Evolutionary conservation across 2,329 filamentous ascomycete genomes (phyloP), one percentile per base, ranked within the genome.

Genomic region (Apiospora phragmitis): DNA sequence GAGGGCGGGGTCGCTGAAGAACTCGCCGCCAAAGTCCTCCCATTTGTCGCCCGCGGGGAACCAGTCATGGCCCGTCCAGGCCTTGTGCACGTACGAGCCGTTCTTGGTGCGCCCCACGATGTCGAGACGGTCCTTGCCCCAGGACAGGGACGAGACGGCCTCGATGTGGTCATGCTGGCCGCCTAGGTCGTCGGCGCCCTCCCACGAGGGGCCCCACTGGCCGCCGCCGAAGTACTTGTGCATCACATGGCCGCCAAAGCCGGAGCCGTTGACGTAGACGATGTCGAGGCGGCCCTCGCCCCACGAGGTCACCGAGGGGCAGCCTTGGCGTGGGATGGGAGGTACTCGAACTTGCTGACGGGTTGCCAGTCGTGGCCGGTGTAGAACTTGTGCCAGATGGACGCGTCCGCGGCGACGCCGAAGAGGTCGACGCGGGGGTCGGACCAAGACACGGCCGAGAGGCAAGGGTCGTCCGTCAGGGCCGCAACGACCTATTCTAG

Each of bases 161-260:
- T 49, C 51, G 14, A 75, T 45, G 55, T 38, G 18, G 65, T 47
- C 16, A 1, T 21, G 29, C 6, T 71, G 51, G 16, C 72, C 72
- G 16, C 74, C 74, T 2, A 76, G 70, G 14, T 74, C 26, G 1
- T 69, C 41, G 38, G 70, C 69, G 11, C 49, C 67, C 24, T 74
- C 69, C 73, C 73, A 75, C 3, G 73, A 75, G 4, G 74, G 74
- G 3, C 73, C 73, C 74, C 74, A 76, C n/a, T 5, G 35, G 2
- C 73, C 74, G 35, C 70, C 68, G 11, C 65, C 74, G 29, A 71
- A 72, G 55, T 74, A 76, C 70, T 76, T 76, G 71, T 76, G 74
- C n/a, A 71, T n/a, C 26, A 76, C 74, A 11, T 65, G 49, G 18
- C 41, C 47, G 8, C 68, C 51, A n/a, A n/a, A n/a, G 4, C 71